Conservation (phyloP, 805 yeast genomes). For the Zygoascus flipseniorum region DNA sequence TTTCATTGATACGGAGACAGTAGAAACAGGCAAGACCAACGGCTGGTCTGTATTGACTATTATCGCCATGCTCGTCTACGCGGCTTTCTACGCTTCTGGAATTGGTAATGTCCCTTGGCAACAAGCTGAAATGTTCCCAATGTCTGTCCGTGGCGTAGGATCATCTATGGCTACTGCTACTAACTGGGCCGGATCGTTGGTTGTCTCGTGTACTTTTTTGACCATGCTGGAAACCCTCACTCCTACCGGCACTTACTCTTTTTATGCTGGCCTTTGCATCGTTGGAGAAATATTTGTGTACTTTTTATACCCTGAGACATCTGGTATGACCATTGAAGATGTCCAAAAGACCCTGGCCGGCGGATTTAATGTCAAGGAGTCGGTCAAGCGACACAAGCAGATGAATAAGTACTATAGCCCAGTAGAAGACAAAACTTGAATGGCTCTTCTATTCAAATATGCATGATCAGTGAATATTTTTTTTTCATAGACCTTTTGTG, state of each 20-base stretch:
- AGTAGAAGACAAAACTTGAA: neutral
- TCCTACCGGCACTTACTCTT: slow-evolving; percentile 87
- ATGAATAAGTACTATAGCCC: slow-evolving; percentile 23
- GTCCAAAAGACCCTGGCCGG: slow-evolving; percentile 70
- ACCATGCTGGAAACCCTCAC: slow-evolving; percentile 87
- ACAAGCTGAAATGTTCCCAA: slow-evolving; percentile 90
- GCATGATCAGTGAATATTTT: too few species aligned
- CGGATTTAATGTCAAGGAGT: slow-evolving; percentile 77
- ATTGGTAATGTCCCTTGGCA: slow-evolving; percentile 99
- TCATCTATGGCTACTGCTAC: slow-evolving; percentile 83
- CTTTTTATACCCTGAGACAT: slow-evolving; percentile 86
- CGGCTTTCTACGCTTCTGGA: slow-evolving; percentile 87
- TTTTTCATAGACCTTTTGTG: too few species aligned
- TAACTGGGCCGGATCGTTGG: slow-evolving; percentile 91
- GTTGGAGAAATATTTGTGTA: slow-evolving; percentile 64
- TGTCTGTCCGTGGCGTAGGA: slow-evolving; percentile 86
- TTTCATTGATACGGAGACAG: slow-evolving; percentile 57
- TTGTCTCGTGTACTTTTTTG: slow-evolving; percentile 82
- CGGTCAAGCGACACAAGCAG: slow-evolving; percentile 44
- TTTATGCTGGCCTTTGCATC: slow-evolving; percentile 75
- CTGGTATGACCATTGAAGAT: slow-evolving; percentile 86
- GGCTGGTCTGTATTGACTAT: slow-evolving; percentile 51
- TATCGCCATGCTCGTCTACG: slow-evolving; percentile 82
- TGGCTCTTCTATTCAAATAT: neutral
- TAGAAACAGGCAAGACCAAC: slow-evolving; percentile 28